These are phyloP conservation scores for Exophiala bonariae DNA, from an alignment of 2,329 filamentous ascomycete genomes.

Conservation along the genomic window DNA sequence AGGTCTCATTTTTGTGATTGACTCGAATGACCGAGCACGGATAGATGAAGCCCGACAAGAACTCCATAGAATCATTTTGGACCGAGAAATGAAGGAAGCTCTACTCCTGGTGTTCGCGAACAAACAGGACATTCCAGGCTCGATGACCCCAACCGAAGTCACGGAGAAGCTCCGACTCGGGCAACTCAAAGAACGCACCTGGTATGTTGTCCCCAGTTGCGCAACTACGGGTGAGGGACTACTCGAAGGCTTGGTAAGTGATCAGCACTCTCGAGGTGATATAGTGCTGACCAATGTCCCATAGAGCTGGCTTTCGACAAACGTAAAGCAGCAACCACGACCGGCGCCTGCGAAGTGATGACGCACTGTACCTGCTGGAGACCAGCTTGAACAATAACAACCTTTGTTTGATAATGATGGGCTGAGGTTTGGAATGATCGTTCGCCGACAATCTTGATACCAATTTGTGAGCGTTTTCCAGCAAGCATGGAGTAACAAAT, in stretches of 20 bases:
- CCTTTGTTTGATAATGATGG: no score
- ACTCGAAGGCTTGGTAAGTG: constrained; percentile 70
- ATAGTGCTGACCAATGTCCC: constrained; percentile 20
- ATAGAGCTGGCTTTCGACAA: constrained; percentile 76
- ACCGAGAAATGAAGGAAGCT: constrained; percentile 96
- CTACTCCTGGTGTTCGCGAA: constrained; percentile 95
- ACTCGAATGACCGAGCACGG: constrained; percentile 86
- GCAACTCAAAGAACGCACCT: constrained; percentile 79
- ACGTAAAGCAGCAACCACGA: constrained; percentile 63
- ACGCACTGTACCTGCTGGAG: no score
- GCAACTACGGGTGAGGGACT: constrained; percentile 80
- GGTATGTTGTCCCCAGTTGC: constrained; percentile 81
- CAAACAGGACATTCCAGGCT: constrained; percentile 92
- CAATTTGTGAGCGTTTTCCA: constrained; percentile 18
- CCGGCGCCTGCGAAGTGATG: constrained; percentile 21
- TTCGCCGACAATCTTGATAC: constrained; percentile 11
- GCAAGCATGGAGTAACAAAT: constrained; percentile 1
- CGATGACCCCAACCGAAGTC: constrained; percentile 77
- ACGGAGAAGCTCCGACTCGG: constrained; percentile 74
- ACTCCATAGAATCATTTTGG: constrained; percentile 95
- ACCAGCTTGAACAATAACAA: no score
- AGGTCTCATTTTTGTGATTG: constrained; percentile 97
- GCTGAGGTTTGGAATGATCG: no score
- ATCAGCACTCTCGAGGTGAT: constrained; percentile 4
- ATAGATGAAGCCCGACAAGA: constrained; percentile 93